Evolutionary conservation across 2,329 filamentous ascomycete species (phyloP).

Genomic region (Tolypocladium guangdongense): DNA sequence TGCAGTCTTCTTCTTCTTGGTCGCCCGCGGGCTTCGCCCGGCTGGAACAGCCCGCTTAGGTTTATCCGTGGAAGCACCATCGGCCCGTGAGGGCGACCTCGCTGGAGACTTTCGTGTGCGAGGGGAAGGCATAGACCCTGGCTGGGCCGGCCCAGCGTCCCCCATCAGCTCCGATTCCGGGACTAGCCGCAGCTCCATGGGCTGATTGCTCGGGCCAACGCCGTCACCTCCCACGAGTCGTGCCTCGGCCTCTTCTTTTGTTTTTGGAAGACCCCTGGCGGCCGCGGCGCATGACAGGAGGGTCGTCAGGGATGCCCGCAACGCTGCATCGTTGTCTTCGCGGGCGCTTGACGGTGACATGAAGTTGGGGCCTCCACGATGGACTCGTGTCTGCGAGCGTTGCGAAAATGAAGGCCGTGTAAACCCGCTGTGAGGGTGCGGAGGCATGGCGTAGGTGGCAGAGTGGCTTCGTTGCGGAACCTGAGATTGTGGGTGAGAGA

Average conservation of each 20-base stretch:
- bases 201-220: slow-evolving; percentile 36
- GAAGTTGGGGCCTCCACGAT: slow-evolving; percentile 45
- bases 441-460: slow-evolving; percentile 34
- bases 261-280: slow-evolving; percentile 69
- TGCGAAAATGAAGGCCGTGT: slow-evolving; percentile 38
- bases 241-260: slow-evolving; percentile 33
- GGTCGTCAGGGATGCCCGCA: slow-evolving; percentile 88
- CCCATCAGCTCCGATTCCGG: slow-evolving; percentile 49
- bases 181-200: slow-evolving; percentile 47
- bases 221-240: slow-evolving; percentile 22
- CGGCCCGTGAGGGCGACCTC: slow-evolving; percentile 15
- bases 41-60: slow-evolving; percentile 36
- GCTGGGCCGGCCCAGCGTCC: slow-evolving; percentile 13
- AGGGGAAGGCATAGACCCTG: slow-evolving; percentile 10
- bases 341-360: slow-evolving; percentile 60
- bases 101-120: slow-evolving; percentile 18
- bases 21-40: slow-evolving; percentile 30
- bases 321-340: slow-evolving; percentile 83
- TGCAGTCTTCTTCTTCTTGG: slow-evolving; percentile 49
- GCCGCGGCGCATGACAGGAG: slow-evolving; percentile 91
- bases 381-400: slow-evolving; percentile 34
- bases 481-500: slow-evolving; percentile 65
- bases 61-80: slow-evolving; percentile 26
- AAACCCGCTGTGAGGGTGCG: slow-evolving; percentile 38
- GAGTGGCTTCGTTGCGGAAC: slow-evolving; percentile 37